Conservation (phyloP, 345 rosid genomes). For the Turritis glabra region DNA sequence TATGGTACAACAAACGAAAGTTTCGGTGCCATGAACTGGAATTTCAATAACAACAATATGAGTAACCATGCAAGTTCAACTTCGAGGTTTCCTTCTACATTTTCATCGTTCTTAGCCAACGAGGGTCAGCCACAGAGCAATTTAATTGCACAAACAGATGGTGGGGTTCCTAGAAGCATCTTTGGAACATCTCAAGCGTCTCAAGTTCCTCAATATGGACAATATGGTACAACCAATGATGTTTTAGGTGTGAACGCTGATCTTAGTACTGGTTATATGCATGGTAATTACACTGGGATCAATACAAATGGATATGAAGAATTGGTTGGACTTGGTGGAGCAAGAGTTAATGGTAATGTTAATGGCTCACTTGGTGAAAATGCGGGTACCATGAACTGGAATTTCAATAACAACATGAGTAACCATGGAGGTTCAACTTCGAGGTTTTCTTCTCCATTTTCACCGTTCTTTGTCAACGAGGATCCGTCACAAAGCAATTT, state of each 20-base stretch:
- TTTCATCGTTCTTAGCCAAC: neutral
- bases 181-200: neutral
- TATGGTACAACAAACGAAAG: slow-evolving; percentile 6
- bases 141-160: neutral
- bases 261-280: neutral
- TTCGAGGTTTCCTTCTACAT: neutral
- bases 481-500: neutral
- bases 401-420: neutral
- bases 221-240: too few relatives aligned
- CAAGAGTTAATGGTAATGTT: neutral
- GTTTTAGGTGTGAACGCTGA: neutral
- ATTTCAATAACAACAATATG: neutral
- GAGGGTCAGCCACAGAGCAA: neutral
- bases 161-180: neutral
- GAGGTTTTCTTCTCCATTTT: neutral
- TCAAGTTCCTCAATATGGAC: neutral
- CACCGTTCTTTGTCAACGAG: too few relatives aligned
- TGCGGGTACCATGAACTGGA: neutral
- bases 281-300: neutral
- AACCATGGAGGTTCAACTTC: slow-evolving; percentile 11
- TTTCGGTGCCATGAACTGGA: slow-evolving; percentile 1
- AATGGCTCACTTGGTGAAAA: neutral
- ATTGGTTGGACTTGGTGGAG: neutral
- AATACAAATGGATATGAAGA: neutral
- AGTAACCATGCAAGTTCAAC: slow-evolving; percentile 10